These are phyloP conservation scores for Peronosclerospora sorghi DNA, from an alignment of 352 stramenopile species.

Conservation along the genomic window DNA sequence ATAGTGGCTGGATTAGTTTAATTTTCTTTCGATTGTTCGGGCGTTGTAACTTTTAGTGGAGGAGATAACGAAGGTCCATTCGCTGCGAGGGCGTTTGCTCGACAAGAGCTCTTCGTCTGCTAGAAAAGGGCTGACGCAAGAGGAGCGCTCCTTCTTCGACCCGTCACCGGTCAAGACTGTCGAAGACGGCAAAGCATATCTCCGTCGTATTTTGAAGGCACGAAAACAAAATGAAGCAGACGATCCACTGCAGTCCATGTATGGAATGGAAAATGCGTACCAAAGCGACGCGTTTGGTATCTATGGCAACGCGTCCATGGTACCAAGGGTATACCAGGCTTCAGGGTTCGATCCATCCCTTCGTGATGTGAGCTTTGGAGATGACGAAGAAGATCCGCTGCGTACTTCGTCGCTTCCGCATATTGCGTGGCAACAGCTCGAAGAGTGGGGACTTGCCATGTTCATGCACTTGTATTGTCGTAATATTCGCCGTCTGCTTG, in stretches of 20 bases:
- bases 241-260: constrained; percentile 37
- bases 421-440: constrained; percentile 63
- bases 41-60: constrained; percentile 29
- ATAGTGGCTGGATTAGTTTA: neutral
- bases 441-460: constrained; percentile 68
- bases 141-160: constrained; percentile 69
- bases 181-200: constrained; percentile 61
- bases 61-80: constrained; percentile 49
- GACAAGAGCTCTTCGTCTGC: constrained; percentile 19
- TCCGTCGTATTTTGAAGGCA: constrained; percentile 46
- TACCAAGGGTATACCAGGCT: constrained; percentile 72
- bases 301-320: constrained; percentile 54
- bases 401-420: constrained; percentile 63
- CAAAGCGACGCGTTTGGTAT: constrained; percentile 54
- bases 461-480: constrained; percentile 83
- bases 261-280: constrained; percentile 36
- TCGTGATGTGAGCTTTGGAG: constrained; percentile 37
- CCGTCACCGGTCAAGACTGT: constrained; percentile 45
- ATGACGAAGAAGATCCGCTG: constrained; percentile 62
- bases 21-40: neutral
- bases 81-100: constrained; percentile 36
- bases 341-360: constrained; percentile 69
- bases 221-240: constrained; percentile 43
- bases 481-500: constrained; percentile 69
- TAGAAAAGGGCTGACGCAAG: constrained; percentile 6